Base-by-base conservation (phyloP, 495 filamentous ascomycete species). In the Penicillium lagena region DNA sequence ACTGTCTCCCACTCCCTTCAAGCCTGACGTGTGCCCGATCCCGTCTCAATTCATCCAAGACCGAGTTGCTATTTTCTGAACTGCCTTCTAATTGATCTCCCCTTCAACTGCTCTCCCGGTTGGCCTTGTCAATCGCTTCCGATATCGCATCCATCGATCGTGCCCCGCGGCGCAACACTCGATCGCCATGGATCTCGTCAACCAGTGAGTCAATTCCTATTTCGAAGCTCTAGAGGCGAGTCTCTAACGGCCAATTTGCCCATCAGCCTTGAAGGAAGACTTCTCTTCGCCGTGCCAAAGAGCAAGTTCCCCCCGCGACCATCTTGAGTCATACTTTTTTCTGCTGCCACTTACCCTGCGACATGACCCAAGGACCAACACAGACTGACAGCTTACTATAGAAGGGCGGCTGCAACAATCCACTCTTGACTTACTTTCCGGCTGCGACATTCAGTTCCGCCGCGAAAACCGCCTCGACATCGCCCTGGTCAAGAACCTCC, bases 221-320 rank as follows among this genome's bases (percentile, higher is more conserved):
- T 22, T 12, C 15, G 38, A 46, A 32, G 3, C 38, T 39, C 30
- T 35, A 35, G 42, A 37, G 29, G 9, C 17, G 8, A 11, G 9
- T 15, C 22, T 12, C 40, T 48, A 39, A 56, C 37, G 12, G 22
- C 8, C 39, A 39, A 54, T 29, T 39, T 40, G 0, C 22, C 15
- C 2, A 22, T 12, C 46, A 66, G 69, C 74, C 75, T 97, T 58
- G 89, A 90, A 75, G 89, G 89, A 65, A 85, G 91, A 54, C 81
- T 97, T 37, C 79, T 98, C 47, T 96, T 98, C 60, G 93, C 93
- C 46, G 89, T 97, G 14, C 93, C 93, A 36, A 98, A 98, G 72
- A 98, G 90, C 89, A 71, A 64, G 86, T 81, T 42, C 38, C 40
- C 45, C 45, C 42, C 37, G 48, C 12, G 4, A 32, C 9, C 10